Percentiles rank a stretch among this genome's conserved stretches.
Evolutionary conservation across 1,284 basidiomycete genomes (phyloP).

Genomic region (Puccinia novopanici): DNA sequence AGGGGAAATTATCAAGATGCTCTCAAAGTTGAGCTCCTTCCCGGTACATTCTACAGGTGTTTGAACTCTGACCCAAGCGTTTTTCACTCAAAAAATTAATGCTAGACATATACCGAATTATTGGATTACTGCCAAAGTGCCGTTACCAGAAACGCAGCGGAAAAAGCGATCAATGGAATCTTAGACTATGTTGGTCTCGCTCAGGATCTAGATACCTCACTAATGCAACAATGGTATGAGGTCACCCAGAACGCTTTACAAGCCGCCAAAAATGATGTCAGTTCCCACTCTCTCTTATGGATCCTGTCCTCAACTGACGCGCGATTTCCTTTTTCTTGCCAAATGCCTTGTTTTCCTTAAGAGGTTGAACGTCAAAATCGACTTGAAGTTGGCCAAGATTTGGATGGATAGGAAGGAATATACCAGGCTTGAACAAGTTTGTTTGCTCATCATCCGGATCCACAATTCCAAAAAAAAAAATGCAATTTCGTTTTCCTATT

Average conservation of each 20-base stretch:
- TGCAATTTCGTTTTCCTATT: background rate
- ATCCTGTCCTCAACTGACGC: too few relatives aligned
- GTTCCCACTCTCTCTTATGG: constrained; percentile 53
- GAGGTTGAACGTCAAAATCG: constrained; percentile 91
- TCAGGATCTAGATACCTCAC: constrained; percentile 76
- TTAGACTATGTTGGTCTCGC: constrained; percentile 93
- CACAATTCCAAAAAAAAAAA: background rate
- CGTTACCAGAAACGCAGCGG: constrained; percentile 66
- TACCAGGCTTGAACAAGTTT: constrained; percentile 74
- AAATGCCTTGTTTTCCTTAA: constrained; percentile 57
- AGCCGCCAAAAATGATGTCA: constrained; percentile 92
- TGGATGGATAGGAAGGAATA: constrained; percentile 97
- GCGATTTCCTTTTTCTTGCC: too few relatives aligned
- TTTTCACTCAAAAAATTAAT: background rate
- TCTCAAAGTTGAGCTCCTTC: constrained; percentile 75
- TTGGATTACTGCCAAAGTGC: constrained; percentile 31
- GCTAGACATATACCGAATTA: constrained; percentile 42
- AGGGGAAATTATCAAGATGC: constrained; percentile 80
- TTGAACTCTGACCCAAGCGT: background rate
- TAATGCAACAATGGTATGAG: constrained; percentile 92
- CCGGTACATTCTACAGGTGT: background rate
- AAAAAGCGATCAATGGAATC: constrained; percentile 98
- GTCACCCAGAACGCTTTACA: constrained; percentile 84
- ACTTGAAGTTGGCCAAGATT: constrained; percentile 92
- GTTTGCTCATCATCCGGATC: constrained; percentile 51